Evolutionary conservation across 371 early-diverging fungal genomes (phyloP).

Genomic region (Funneliformis caledonium): DNA sequence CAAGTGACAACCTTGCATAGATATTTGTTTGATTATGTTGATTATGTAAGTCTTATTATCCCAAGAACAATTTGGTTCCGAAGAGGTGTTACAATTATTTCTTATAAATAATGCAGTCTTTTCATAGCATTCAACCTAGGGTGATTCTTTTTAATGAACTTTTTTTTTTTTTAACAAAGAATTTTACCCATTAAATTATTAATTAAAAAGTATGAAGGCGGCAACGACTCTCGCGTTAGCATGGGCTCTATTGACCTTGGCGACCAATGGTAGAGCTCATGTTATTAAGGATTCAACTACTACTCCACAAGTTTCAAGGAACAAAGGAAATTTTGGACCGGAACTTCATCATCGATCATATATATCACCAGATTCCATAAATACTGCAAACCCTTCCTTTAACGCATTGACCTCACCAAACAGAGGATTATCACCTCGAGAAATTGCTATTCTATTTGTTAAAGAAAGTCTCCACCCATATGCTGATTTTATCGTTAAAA

Average conservation of each 20-base stretch:
- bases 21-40: too few species aligned
- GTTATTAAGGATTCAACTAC: neutral
- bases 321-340: conserved; percentile 28
- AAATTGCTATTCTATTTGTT: conserved; percentile 32
- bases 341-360: conserved; percentile 29
- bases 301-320: neutral
- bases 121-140: too few species aligned
- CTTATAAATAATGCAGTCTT: too few species aligned
- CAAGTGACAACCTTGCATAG: too few species aligned
- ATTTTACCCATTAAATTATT: neutral
- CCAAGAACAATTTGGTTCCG: too few species aligned
- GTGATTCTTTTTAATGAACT: too few species aligned
- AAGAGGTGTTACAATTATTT: too few species aligned
- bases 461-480: conserved; percentile 16
- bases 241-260: neutral
- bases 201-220: neutral
- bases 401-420: neutral
- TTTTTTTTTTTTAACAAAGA: neutral
- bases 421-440: neutral
- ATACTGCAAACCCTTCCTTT: neutral
- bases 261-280: neutral
- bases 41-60: too few species aligned
- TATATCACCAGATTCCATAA: neutral
- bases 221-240: neutral
- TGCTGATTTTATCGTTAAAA: conserved; percentile 49